Evolutionary conservation across 352 stramenopile species (phyloP).

Genomic region (Phytopythium delawarense): DNA sequence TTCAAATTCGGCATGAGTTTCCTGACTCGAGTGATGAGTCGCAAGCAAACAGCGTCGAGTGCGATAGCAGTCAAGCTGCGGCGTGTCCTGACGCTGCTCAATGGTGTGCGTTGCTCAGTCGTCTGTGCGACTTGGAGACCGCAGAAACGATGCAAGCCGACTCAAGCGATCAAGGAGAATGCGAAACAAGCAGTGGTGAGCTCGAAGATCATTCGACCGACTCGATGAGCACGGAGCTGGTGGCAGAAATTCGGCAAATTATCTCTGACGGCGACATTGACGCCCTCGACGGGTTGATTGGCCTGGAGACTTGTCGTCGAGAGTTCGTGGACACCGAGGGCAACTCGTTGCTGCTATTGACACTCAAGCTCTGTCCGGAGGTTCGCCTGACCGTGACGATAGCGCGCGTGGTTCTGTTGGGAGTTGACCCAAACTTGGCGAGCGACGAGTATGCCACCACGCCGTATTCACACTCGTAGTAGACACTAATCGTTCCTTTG

Average conservation of each 20-base stretch:
- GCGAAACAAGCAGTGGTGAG: background rate
- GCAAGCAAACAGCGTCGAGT: background rate
- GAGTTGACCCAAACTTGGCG: conserved; percentile 39
- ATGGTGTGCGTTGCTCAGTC: background rate
- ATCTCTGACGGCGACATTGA: background rate
- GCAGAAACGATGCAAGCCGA: background rate
- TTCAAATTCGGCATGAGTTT: conserved; percentile 29
- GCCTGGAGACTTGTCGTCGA: background rate
- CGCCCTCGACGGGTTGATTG: background rate
- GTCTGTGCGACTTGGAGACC: background rate
- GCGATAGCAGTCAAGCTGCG: background rate
- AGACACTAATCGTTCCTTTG: background rate
- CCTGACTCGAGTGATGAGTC: background rate
- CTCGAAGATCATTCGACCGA: background rate
- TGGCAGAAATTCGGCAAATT: background rate
- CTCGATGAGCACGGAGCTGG: background rate
- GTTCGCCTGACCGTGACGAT: conserved; percentile 14
- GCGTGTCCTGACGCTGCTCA: background rate
- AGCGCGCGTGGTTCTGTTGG: conserved; percentile 22
- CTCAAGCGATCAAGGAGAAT: background rate
- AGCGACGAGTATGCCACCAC: conserved; percentile 47
- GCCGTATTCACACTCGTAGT: background rate
- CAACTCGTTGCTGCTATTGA: conserved; percentile 50
- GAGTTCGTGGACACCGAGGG: conserved; percentile 29
- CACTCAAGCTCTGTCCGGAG: conserved; percentile 30